These are phyloP conservation scores for Ceratocystis diversiconidia DNA, from an alignment of 2,329 filamentous ascomycete genomes.

Conservation along the genomic window DNA sequence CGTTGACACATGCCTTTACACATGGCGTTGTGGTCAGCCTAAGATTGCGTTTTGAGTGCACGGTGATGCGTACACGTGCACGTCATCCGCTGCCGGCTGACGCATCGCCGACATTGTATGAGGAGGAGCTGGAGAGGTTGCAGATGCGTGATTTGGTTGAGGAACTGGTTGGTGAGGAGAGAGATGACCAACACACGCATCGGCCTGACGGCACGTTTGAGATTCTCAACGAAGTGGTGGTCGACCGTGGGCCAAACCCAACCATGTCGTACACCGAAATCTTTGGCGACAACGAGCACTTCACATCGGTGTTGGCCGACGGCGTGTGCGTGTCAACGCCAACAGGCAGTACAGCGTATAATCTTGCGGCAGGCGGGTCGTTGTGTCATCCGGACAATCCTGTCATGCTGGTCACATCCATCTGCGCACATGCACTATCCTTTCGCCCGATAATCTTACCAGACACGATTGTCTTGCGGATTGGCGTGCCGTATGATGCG, in stretches of 20 bases:
- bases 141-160: slow-evolving; percentile 60
- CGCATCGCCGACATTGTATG: slow-evolving; percentile 20
- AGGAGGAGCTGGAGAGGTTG: slow-evolving; percentile 28
- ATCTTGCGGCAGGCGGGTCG: slow-evolving; percentile 86
- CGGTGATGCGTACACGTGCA: slow-evolving; percentile 67
- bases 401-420: slow-evolving; percentile 84
- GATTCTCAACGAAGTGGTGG: slow-evolving; percentile 92
- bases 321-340: slow-evolving; percentile 89
- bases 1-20: slow-evolving; percentile 55
- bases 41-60: slow-evolving; percentile 80
- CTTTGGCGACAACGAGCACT: slow-evolving; percentile 89
- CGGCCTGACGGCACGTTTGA: slow-evolving; percentile 70
- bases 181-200: slow-evolving; percentile 73
- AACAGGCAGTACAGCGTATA: slow-evolving; percentile 90
- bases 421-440: slow-evolving; percentile 86
- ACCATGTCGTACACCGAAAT: slow-evolving; percentile 88
- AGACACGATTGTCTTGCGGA: slow-evolving; percentile 82
- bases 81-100: slow-evolving; percentile 17
- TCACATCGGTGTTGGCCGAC: slow-evolving; percentile 85
- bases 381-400: slow-evolving; percentile 94
- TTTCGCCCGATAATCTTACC: slow-evolving; percentile 95
- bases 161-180: slow-evolving; percentile 76
- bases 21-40: slow-evolving; percentile 83
- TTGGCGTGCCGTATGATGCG: slow-evolving; percentile 90
- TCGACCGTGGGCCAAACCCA: slow-evolving; percentile 84